A percentile compares a stretch with the other conserved stretches of the same genome.
Evolutionary conservation across 2,329 filamentous ascomycete species (phyloP).

Genomic region (Trichoderma oligosporum): DNA sequence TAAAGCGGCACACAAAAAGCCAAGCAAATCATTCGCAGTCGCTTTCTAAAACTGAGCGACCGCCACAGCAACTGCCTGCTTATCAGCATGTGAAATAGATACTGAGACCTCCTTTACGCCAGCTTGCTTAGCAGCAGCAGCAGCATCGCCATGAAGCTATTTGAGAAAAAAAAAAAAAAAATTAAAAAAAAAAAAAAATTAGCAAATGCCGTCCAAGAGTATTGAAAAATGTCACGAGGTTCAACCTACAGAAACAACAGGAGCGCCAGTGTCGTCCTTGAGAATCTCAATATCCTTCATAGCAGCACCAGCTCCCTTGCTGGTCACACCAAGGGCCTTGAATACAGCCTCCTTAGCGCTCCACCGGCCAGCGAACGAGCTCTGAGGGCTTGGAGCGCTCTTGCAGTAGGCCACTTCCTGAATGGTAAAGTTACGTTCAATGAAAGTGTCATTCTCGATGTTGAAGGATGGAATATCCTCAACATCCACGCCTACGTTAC

Average conservation of each 20-base stretch:
- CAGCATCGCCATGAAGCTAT: slow-evolving; percentile 82
- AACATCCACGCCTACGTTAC: slow-evolving; percentile 89
- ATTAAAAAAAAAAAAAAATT: too few species aligned
- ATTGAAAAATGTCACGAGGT: neutral
- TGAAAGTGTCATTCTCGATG: slow-evolving; percentile 88
- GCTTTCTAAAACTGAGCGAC: slow-evolving; percentile 67
- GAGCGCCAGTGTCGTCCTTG: slow-evolving; percentile 75
- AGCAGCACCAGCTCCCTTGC: slow-evolving; percentile 83
- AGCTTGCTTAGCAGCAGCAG: slow-evolving; percentile 75
- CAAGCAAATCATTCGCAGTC: neutral
- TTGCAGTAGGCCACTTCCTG: slow-evolving; percentile 83
- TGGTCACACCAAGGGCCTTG: slow-evolving; percentile 85
- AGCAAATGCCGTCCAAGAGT: slow-evolving; percentile 28
- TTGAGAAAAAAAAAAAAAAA: slow-evolving; percentile 20
- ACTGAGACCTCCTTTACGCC: slow-evolving; percentile 86
- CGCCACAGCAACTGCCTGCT: slow-evolving; percentile 90
- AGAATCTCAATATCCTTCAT: slow-evolving; percentile 93
- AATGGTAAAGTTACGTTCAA: slow-evolving; percentile 89
- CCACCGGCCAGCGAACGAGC: slow-evolving; percentile 93
- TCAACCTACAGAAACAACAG: slow-evolving; percentile 72
- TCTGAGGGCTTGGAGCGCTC: slow-evolving; percentile 72
- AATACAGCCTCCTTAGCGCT: slow-evolving; percentile 98
- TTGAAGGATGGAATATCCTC: slow-evolving; percentile 86
- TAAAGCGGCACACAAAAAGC: neutral
- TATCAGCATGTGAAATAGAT: slow-evolving; percentile 93